Conservation (phyloP, 257 asterid genomes). For the Solanum bukasovii region DNA sequence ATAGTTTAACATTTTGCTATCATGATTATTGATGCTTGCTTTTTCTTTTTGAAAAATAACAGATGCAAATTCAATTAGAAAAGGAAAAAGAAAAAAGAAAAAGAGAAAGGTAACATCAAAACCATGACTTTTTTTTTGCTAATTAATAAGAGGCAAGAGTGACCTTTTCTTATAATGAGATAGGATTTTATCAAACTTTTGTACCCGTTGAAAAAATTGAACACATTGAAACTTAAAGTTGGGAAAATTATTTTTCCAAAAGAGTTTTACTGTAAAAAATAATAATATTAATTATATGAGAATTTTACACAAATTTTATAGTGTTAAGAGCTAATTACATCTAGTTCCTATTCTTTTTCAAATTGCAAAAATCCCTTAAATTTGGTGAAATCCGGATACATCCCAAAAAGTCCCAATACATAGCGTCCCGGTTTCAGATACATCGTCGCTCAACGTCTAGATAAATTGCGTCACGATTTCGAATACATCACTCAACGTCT, state of each 20-base stretch:
- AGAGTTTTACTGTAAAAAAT: background rate
- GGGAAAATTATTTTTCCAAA: background rate
- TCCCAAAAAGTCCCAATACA: no score
- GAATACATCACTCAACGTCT: no score
- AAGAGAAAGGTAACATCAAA: background rate
- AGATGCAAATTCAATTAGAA: background rate
- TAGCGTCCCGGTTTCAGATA: no score
- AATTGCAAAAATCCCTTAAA: no score
- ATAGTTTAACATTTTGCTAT: background rate
- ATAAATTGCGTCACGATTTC: no score
- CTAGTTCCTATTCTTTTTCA: no score
- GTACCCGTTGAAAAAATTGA: background rate
- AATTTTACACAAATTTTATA: no score
- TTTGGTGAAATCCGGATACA: no score
- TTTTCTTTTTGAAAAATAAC: background rate
- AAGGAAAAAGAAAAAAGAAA: background rate
- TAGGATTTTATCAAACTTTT: background rate
- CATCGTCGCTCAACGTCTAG: no score
- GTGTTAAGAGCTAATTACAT: no score
- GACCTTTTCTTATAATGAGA: background rate
- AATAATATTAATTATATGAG: background rate
- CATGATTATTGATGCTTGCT: background rate
- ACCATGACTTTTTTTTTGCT: background rate
- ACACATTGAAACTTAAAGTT: background rate
- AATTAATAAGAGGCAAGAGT: background rate